Evolutionary conservation across 306 rosid species (phyloP).

Genomic region (apple (Malus domestica)): DNA sequence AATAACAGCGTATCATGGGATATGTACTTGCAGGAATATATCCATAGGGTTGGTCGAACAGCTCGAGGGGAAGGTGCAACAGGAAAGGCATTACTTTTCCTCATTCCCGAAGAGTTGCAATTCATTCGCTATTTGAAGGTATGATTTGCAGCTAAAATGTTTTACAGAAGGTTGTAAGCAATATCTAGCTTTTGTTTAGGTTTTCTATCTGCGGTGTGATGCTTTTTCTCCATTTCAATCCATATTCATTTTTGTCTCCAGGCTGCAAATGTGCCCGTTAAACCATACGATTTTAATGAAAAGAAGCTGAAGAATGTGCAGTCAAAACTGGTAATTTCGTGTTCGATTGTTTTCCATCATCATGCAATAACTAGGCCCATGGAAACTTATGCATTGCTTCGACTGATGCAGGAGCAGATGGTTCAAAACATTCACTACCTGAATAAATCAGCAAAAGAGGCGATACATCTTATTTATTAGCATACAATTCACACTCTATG

Average conservation of each 20-base stretch:
- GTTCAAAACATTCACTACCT: conserved; percentile 64
- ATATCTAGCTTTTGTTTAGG: neutral
- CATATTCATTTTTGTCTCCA: conserved; percentile 11
- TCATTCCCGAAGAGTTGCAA: conserved; percentile 71
- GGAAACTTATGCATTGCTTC: neutral
- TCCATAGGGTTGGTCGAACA: conserved; percentile 97
- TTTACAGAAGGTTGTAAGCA: neutral
- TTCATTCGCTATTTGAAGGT: conserved; percentile 89
- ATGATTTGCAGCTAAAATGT: neutral
- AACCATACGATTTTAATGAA: conserved; percentile 52
- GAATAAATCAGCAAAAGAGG: conserved; percentile 72
- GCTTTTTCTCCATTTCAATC: neutral
- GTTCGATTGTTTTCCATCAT: conserved; percentile 3
- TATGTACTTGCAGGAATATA: conserved; percentile 64
- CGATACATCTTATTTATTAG: conserved; percentile 71
- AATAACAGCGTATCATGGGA: conserved; percentile 2
- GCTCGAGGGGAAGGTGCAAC: conserved; percentile 96
- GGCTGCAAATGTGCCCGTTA: conserved; percentile 90
- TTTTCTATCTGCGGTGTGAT: neutral
- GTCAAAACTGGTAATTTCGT: conserved; percentile 62
- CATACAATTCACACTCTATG: conserved; percentile 91
- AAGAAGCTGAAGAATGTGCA: conserved; percentile 81
- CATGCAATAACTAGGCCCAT: neutral
- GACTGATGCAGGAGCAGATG: conserved; percentile 69
- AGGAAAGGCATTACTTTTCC: conserved; percentile 80